phyloP scores from a whole-genome alignment of 2,329 filamentous ascomycete species.

The Ophiostoma ulmi region DNA sequence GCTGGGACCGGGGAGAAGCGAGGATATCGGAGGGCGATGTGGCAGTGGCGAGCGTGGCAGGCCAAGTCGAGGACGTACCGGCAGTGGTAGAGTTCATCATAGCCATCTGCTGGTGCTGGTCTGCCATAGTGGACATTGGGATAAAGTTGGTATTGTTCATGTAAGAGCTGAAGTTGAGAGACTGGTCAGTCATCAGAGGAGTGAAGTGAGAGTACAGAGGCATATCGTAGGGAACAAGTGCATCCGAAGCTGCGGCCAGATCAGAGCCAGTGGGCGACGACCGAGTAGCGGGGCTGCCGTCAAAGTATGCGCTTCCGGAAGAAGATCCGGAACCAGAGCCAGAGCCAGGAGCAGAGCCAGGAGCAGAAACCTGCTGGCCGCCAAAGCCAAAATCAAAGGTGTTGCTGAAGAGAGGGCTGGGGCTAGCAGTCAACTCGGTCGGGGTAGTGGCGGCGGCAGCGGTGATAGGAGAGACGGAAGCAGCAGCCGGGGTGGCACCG shows the following conservation, averaged over 20 bases:
- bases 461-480: slow-evolving; percentile 1
- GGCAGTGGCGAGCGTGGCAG: background rate
- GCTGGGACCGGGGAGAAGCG: slow-evolving; percentile 41
- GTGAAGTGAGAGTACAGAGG: slow-evolving; percentile 31
- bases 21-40: slow-evolving; percentile 2
- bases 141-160: slow-evolving; percentile 13
- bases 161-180: slow-evolving; percentile 9
- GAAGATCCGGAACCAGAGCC: background rate
- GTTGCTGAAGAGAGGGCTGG: slow-evolving; percentile 41
- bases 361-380: slow-evolving; percentile 1
- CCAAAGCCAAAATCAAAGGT: slow-evolving; percentile 32
- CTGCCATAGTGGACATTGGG: slow-evolving; percentile 24
- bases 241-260: slow-evolving; percentile 33
- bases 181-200: slow-evolving; percentile 34
- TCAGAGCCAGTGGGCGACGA: slow-evolving; percentile 33
- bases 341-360: background rate
- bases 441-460: slow-evolving; percentile 25
- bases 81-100: background rate
- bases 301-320: slow-evolving; percentile 21
- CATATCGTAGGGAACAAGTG: slow-evolving; percentile 21
- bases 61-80: background rate
- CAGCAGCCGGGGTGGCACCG: background rate
- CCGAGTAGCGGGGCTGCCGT: slow-evolving; percentile 19
- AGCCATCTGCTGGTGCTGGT: background rate
- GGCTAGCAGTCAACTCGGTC: slow-evolving; percentile 39